These are phyloP conservation scores for Henningerozyma blattae DNA, from an alignment of 805 yeast genomes.

Conservation along the genomic window DNA sequence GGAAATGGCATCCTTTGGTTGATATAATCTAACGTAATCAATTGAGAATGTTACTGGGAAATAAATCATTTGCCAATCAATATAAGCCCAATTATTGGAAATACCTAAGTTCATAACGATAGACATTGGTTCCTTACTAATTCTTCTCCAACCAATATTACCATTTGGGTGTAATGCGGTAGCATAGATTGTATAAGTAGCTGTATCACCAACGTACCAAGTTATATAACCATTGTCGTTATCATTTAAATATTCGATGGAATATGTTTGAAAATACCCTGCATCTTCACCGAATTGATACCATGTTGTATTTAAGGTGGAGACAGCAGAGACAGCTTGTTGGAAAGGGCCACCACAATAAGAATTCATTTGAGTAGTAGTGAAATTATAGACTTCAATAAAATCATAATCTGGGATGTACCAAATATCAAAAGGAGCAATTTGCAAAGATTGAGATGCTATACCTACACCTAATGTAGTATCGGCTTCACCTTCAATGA, in stretches of 20 bases:
- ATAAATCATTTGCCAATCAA: slow-evolving; percentile 70
- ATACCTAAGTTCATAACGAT: slow-evolving; percentile 79
- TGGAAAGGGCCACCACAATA: slow-evolving; percentile 91
- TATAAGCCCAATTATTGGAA: slow-evolving; percentile 87
- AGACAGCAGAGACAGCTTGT: slow-evolving; percentile 78
- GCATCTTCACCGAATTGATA: slow-evolving; percentile 50
- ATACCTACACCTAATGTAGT: slow-evolving; percentile 45
- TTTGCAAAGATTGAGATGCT: slow-evolving; percentile 85
- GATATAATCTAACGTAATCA: slow-evolving; percentile 88
- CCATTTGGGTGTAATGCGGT: slow-evolving; percentile 82
- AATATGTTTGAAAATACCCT: slow-evolving; percentile 56
- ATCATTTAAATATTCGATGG: slow-evolving; percentile 68
- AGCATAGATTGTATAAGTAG: slow-evolving; percentile 64
- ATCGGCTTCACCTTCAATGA: slow-evolving; percentile 72
- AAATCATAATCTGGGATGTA: slow-evolving; percentile 80
- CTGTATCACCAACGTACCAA: slow-evolving; percentile 77
- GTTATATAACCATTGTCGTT: slow-evolving; percentile 59
- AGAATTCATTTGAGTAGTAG: slow-evolving; percentile 70
- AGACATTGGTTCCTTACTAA: slow-evolving; percentile 89
- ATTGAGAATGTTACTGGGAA: slow-evolving; percentile 72
- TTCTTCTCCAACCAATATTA: slow-evolving; percentile 70
- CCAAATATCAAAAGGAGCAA: slow-evolving; percentile 94
- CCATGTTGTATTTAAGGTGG: slow-evolving; percentile 76
- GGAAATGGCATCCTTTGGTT: slow-evolving; percentile 50
- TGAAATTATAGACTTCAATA: slow-evolving; percentile 55